These are phyloP conservation scores for Hymenoscyphus repandus DNA, from an alignment of 2,329 filamentous ascomycete species.

Conservation along the genomic window DNA sequence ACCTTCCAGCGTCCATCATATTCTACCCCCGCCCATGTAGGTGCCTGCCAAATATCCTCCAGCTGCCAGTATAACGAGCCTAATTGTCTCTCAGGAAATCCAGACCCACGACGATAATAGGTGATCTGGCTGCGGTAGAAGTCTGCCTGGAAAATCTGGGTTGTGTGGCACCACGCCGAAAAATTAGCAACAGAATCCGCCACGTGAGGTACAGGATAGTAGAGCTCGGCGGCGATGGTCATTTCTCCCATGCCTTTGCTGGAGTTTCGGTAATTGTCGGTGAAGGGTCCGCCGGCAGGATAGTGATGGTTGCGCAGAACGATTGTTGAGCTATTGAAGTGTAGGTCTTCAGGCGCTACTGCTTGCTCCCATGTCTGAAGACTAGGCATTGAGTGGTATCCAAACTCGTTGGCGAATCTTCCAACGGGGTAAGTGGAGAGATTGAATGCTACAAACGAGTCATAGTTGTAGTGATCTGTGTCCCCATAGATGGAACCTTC, in stretches of 20 bases:
- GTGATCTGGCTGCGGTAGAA: slow-evolving; percentile 56
- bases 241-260: slow-evolving; percentile 49
- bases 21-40: slow-evolving; percentile 59
- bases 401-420: slow-evolving; percentile 59
- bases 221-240: slow-evolving; percentile 49
- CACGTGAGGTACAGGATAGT: slow-evolving; percentile 53
- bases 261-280: slow-evolving; percentile 39
- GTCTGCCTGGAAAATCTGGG: slow-evolving; percentile 60
- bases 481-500: slow-evolving; percentile 52
- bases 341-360: slow-evolving; percentile 43
- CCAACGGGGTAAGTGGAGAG: slow-evolving; percentile 50
- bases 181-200: slow-evolving; percentile 51
- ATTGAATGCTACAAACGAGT: slow-evolving; percentile 47
- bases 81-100: slow-evolving; percentile 50
- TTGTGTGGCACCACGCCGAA: slow-evolving; percentile 55
- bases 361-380: slow-evolving; percentile 53
- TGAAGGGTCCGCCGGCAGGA: slow-evolving; percentile 43
- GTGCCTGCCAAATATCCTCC: slow-evolving; percentile 60
- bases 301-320: slow-evolving; percentile 56
- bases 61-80: slow-evolving; percentile 61
- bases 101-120: slow-evolving; percentile 56
- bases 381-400: slow-evolving; percentile 58
- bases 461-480: slow-evolving; percentile 57
- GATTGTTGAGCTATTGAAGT: slow-evolving; percentile 52
- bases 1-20: slow-evolving; percentile 60